These are phyloP conservation scores for Solanum etuberosum DNA, from an alignment of 257 asterid species.

Conservation along the genomic window DNA sequence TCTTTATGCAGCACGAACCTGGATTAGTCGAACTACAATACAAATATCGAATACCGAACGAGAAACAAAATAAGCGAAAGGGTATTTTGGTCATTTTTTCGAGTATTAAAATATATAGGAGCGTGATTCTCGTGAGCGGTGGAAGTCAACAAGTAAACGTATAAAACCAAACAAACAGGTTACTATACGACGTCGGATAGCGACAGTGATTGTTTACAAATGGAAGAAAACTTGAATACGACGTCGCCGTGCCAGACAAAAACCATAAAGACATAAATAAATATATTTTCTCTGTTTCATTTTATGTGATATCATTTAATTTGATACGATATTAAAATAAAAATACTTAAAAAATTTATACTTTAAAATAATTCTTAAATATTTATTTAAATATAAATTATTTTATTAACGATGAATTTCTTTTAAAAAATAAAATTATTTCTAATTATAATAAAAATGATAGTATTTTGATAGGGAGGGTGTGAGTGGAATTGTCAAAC, in stretches of 20 bases:
- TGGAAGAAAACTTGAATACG: neutral
- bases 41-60: no score
- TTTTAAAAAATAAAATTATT: no score
- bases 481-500: neutral
- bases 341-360: no score
- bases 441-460: neutral
- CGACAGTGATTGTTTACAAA: slow-evolving; percentile 10
- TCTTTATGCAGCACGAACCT: neutral
- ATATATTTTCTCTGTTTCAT: neutral
- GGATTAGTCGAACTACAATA: no score
- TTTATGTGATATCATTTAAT: no score
- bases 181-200: slow-evolving; percentile 9
- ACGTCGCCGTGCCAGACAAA: neutral
- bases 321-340: no score
- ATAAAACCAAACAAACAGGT: neutral
- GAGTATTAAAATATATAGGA: neutral
- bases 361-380: no score
- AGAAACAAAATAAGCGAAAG: neutral
- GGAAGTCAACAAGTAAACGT: slow-evolving; percentile 1
- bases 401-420: no score
- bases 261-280: neutral
- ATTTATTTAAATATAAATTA: no score
- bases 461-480: fast-evolving
- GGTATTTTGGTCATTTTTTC: neutral
- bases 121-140: neutral